These are phyloP conservation scores for Neurospora africana DNA, from an alignment of 495 filamentous ascomycete species.

Conservation along the genomic window DNA sequence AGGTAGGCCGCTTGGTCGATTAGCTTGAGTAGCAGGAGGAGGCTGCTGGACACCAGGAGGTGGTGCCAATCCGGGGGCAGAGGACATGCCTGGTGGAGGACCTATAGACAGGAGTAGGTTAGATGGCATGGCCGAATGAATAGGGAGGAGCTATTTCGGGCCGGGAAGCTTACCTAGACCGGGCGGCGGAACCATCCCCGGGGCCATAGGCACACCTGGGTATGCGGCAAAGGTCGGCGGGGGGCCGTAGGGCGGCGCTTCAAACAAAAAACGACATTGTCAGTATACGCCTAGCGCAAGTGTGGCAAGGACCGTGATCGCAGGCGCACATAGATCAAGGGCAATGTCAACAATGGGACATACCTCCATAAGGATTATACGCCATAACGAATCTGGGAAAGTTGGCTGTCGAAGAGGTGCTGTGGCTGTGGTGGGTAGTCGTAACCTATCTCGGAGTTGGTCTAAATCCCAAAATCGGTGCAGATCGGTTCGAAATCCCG, in stretches of 20 bases:
- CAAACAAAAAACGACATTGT: neutral
- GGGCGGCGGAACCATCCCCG: conserved; percentile 65
- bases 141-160: conserved; percentile 2
- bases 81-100: conserved; percentile 62
- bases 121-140: neutral
- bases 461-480: neutral
- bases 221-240: conserved; percentile 64
- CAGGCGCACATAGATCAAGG: neutral
- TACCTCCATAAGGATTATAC: conserved; percentile 76
- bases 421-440: neutral
- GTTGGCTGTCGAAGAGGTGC: neutral
- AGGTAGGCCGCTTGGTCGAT: conserved; percentile 69
- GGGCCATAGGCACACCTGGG: conserved; percentile 50
- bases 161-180: conserved; percentile 62
- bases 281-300: neutral
- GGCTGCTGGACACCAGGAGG: conserved; percentile 73
- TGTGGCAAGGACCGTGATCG: neutral
- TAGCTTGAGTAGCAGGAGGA: conserved; percentile 52
- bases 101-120: conserved; percentile 24
- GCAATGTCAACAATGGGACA: conserved; percentile 12
- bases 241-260: conserved; percentile 51
- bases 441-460: neutral
- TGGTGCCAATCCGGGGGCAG: conserved; percentile 67
- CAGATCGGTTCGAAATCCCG: neutral
- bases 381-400: conserved; percentile 34